Evolutionary conservation across 1,284 basidiomycete genomes (phyloP).

Genomic region (Malassezia cuniculi): DNA sequence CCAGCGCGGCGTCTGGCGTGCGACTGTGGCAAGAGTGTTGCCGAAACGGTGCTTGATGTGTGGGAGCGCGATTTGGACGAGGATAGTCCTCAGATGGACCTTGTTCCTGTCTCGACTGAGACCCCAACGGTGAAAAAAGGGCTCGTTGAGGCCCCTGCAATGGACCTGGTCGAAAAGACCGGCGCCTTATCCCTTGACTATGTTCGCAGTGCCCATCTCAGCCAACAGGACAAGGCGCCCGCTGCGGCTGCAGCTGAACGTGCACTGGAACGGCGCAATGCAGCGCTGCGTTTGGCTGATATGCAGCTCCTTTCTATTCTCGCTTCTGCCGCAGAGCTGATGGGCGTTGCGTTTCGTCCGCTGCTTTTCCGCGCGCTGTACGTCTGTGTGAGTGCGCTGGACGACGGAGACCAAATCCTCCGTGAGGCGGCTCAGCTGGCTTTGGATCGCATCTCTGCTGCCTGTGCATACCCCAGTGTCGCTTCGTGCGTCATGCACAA

Average conservation of each 20-base stretch:
- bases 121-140: too few relatives aligned
- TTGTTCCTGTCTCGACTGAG: too few relatives aligned
- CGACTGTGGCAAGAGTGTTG: constrained; percentile 17
- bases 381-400: constrained; percentile 28
- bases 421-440: constrained; percentile 12
- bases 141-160: too few relatives aligned
- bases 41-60: constrained; percentile 16
- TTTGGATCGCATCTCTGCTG: constrained; percentile 21
- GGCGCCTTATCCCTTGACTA: too few relatives aligned
- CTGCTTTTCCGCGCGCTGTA: constrained; percentile 26
- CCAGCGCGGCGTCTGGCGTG: constrained; percentile 22
- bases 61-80: constrained; percentile 27
- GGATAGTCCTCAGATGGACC: too few relatives aligned
- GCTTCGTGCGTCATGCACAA: constrained; percentile 31
- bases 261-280: too few relatives aligned
- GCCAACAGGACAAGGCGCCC: too few relatives aligned
- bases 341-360: constrained; percentile 28
- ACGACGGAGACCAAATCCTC: constrained; percentile 12
- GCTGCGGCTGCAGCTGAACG: too few relatives aligned
- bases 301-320: constrained; percentile 20
- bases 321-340: constrained; percentile 17
- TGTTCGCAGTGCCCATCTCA: too few relatives aligned
- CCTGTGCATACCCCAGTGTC: constrained; percentile 28
- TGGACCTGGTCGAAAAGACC: too few relatives aligned
- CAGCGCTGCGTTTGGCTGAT: too few relatives aligned